phyloP scores from a whole-genome alignment of 1,139 yeast genomes.

The Candida frijolesensis region DNA sequence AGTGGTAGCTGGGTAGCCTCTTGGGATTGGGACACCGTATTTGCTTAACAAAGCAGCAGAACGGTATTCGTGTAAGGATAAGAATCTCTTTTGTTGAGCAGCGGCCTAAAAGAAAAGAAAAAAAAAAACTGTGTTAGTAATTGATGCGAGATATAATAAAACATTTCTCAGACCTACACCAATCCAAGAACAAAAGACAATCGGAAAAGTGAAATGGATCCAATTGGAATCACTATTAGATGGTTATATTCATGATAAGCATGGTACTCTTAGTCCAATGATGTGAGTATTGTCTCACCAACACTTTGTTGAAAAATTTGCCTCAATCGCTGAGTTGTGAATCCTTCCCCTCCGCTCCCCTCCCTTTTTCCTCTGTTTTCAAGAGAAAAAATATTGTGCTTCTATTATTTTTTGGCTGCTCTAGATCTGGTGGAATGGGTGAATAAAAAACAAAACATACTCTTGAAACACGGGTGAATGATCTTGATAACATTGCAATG shows the following conservation, averaged over 20 bases:
- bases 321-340: not conserved
- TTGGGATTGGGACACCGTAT: conserved; percentile 90
- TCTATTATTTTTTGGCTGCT: not conserved
- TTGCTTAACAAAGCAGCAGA: conserved; percentile 82
- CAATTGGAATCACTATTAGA: no score
- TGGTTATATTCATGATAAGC: no score
- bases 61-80: conserved; percentile 94
- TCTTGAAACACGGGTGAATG: conserved; percentile 46
- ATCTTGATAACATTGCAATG: conserved; percentile 39
- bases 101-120: conserved; percentile 16
- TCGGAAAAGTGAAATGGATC: not conserved
- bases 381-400: not conserved
- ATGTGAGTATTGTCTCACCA: not conserved
- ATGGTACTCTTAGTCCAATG: no score
- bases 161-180: not conserved
- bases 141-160: not conserved
- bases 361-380: not conserved
- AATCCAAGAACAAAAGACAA: not conserved
- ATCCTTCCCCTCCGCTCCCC: not conserved
- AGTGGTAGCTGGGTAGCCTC: conserved; percentile 88
- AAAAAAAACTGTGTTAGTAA: conserved; percentile 8
- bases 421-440: not conserved
- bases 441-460: conserved; percentile 30
- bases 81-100: conserved; percentile 56
- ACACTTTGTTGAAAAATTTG: not conserved